These are phyloP conservation scores for Beauveria varroae DNA, from an alignment of 2,329 filamentous ascomycete species.

Conservation along the genomic window DNA sequence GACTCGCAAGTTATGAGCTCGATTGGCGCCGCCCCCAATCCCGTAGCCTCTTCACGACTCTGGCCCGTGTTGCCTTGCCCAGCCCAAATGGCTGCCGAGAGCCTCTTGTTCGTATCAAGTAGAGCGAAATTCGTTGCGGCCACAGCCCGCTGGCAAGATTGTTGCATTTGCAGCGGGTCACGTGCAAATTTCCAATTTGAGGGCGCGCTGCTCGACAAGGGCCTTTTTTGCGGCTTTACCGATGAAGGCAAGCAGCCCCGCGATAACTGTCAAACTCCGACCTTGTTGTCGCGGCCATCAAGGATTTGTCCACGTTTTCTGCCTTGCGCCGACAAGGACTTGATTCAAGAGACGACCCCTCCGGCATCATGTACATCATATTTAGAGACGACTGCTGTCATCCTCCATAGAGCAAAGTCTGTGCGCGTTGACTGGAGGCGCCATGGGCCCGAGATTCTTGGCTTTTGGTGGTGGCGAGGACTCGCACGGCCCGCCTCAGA, in stretches of 20 bases:
- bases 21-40: neutral
- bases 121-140: neutral
- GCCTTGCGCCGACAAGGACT: neutral
- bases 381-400: neutral
- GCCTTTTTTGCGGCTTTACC: neutral
- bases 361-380: neutral
- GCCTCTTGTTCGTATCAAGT: neutral
- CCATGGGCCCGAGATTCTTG: neutral
- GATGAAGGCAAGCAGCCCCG: neutral
- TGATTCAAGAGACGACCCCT: neutral
- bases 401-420: neutral
- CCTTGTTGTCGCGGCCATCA: neutral
- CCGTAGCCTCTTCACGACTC: neutral
- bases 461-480: neutral
- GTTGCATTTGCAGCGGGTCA: neutral
- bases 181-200: neutral
- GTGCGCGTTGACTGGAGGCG: neutral
- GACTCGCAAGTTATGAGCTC: neutral
- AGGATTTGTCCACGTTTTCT: too few relatives aligned
- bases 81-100: neutral
- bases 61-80: neutral
- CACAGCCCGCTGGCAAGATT: too few relatives aligned
- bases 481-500: slow-evolving; percentile 5
- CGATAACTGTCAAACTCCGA: neutral
- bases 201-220: neutral